Base-by-base conservation (phyloP, 805 yeast genomes). In the Yarrowia hollandica region DNA sequence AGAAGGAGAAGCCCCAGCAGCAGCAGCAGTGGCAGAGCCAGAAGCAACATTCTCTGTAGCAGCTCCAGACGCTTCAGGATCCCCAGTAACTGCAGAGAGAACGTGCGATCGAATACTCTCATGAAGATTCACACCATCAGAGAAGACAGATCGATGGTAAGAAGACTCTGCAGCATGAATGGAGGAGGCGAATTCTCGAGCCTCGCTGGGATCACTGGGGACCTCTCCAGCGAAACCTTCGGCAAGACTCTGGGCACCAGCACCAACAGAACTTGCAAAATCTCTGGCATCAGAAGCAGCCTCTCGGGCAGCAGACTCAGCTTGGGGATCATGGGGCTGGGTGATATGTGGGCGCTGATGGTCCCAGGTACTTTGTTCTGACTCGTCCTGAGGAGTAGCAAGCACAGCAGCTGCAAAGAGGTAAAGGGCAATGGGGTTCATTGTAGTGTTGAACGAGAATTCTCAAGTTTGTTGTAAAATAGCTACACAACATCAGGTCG, bases 361-460 rank as follows among this genome's bases (percentile, higher is more conserved):
- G 9, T n/a, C 18, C n/a, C n/a, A n/a, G n/a, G n/a, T n/a, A n/a
- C n/a, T n/a, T n/a, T n/a, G n/a, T n/a, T n/a, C n/a, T n/a, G n/a
- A n/a, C n/a, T n/a, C 14, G 31, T 39, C 46, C 31, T 39, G 46
- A 16, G 46, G 46, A 16, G 46, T 31, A 39, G 46, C 46, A 11
- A 39, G 14, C 15, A 39, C 46, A 14, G 46, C 46, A 39, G 46
- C 46, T 11, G 46, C 46, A 16, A 39, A 31, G 21, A 35, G 12
- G 25, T 21, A 37, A 14, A 39, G 46, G 19, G 46, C 46, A 23
- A 39, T 15, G 31, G 46, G 46, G 46, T 39, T 39, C 46, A 39
- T 39, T 25, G 19, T 39, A 15, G 21, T n/a, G n/a, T n/a, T n/a
- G n/a, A n/a, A n/a, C n/a, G 37, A 33, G 21, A 5, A 9, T 16